These are phyloP conservation scores for Roridomyces roridus DNA, from an alignment of 768 basidiomycete genomes.

Conservation along the genomic window DNA sequence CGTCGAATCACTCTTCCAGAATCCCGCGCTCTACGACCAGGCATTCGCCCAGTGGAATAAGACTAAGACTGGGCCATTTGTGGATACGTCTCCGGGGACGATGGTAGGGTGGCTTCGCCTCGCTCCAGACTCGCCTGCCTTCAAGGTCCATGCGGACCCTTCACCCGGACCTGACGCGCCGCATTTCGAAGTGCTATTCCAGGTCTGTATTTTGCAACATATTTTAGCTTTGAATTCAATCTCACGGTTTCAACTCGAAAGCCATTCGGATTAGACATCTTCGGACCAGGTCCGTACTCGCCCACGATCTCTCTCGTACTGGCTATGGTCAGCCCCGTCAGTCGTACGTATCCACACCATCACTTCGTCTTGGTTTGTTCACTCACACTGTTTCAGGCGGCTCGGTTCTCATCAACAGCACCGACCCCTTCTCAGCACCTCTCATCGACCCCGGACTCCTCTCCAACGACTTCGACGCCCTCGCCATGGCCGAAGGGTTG, in stretches of 20 bases:
- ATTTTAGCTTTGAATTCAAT: too few relatives aligned
- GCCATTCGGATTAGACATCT: not conserved
- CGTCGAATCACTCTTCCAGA: not conserved
- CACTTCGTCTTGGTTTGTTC: not conserved
- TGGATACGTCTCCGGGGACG: not conserved
- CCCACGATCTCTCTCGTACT: not conserved
- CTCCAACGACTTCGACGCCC: not conserved
- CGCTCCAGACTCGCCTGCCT: not conserved
- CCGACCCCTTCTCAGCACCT: not conserved
- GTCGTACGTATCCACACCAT: too few relatives aligned
- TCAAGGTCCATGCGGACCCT: slow-evolving; percentile 1
- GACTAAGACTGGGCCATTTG: slow-evolving; percentile 5
- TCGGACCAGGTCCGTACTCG: not conserved
- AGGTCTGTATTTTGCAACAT: too few relatives aligned
- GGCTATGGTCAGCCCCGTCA: slow-evolving; percentile 8
- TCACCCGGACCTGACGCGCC: slow-evolving; percentile 3
- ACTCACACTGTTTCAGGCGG: not conserved
- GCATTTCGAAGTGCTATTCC: slow-evolving; percentile 1
- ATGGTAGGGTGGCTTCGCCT: not conserved
- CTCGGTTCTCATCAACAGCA: slow-evolving; percentile 1
- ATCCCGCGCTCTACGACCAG: slow-evolving; percentile 1
- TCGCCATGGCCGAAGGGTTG: not conserved
- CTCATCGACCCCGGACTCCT: slow-evolving; percentile 2
- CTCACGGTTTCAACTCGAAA: too few relatives aligned
- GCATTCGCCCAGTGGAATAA: slow-evolving; percentile 3